These are phyloP conservation scores for Mycena chlorophos DNA, from an alignment of 768 basidiomycete species.

Conservation along the genomic window DNA sequence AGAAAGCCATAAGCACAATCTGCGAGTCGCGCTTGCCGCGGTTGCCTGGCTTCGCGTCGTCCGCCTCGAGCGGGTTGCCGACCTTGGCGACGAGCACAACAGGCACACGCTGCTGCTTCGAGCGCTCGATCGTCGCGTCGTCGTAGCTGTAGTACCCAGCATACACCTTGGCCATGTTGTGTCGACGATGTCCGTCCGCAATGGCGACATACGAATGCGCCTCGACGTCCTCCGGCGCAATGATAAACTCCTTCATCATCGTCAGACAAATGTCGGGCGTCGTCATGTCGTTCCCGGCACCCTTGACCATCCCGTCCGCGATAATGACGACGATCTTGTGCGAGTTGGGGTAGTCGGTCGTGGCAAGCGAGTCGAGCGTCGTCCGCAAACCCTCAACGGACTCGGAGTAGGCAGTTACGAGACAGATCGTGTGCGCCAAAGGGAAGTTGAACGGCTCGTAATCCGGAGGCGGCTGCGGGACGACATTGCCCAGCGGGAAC, in stretches of 20 bases:
- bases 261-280: slow-evolving; percentile 92
- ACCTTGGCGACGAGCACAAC: slow-evolving; percentile 94
- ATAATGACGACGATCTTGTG: slow-evolving; percentile 96
- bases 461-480: slow-evolving; percentile 89
- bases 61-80: slow-evolving; percentile 88
- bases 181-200: slow-evolving; percentile 98
- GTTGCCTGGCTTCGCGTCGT: slow-evolving; percentile 93
- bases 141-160: slow-evolving; percentile 98
- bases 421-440: slow-evolving; percentile 88
- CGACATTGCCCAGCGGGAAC: slow-evolving; percentile 87
- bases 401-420: slow-evolving; percentile 98
- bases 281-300: slow-evolving; percentile 82
- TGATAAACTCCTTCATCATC: slow-evolving; percentile 97
- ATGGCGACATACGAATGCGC: slow-evolving; percentile 97
- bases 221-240: slow-evolving; percentile 81
- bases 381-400: slow-evolving; percentile 94
- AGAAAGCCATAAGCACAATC: slow-evolving; percentile 95
- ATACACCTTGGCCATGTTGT: slow-evolving; percentile 99
- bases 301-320: slow-evolving; percentile 98
- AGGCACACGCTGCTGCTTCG: slow-evolving; percentile 96
- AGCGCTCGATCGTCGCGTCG: slow-evolving; percentile 80
- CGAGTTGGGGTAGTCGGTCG: slow-evolving; percentile 97
- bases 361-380: slow-evolving; percentile 96
- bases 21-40: slow-evolving; percentile 98
- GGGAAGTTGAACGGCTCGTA: slow-evolving; percentile 97